Evolutionary conservation across 2,329 filamentous ascomycete species (phyloP), one percentile per base, ranked within the genome.

Genomic region (Shiraia sp.): DNA sequence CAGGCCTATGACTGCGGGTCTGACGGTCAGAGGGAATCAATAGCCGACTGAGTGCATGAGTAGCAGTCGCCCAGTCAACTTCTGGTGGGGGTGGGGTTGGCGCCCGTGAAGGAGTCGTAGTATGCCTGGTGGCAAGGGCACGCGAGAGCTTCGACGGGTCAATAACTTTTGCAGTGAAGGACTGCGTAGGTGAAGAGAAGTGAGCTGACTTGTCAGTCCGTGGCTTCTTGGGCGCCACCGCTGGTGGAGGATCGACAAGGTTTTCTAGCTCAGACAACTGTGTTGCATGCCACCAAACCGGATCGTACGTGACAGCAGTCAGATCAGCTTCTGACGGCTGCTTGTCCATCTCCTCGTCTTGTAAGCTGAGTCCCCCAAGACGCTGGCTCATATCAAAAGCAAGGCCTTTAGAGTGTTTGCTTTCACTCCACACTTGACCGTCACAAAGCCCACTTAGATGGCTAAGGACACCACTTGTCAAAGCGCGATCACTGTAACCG

Each of bases 401-500:
- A 10, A 85, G 70, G 1, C 80, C 78, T 38, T 67, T 72, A 27
- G 55, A 50, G 28, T 64, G 62, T 23, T 68, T 70, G 38, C 49
- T 12, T 1, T 61, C 48, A 6, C 51, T 49, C 16, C 42, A 58
- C 7, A 63, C 50, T 43, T 71, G 62, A 77, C 79, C 75, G 28
- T 82, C 82, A 28, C 83, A 83, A 27, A 99, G 78, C 5, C 92
- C 93, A 55, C 88, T 89, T 13, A 99, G 68, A 69, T 99, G 93
- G 66, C 91, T 95, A 43, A 96, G 73, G 3, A 96, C 85, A 31
- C 93, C 93, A 24, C 90, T 96, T 37, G 81, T 86, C 34, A 99
- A 73, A 7, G 93, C 93, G 44, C 91, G 83, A 69, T 99, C 89
- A 64, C 91, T 96, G 64, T 99, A 99, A 0, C 93, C 93, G 23